Conservation (phyloP, 163 green algal genomes). For the Prototheca wickerhamii region DNA sequence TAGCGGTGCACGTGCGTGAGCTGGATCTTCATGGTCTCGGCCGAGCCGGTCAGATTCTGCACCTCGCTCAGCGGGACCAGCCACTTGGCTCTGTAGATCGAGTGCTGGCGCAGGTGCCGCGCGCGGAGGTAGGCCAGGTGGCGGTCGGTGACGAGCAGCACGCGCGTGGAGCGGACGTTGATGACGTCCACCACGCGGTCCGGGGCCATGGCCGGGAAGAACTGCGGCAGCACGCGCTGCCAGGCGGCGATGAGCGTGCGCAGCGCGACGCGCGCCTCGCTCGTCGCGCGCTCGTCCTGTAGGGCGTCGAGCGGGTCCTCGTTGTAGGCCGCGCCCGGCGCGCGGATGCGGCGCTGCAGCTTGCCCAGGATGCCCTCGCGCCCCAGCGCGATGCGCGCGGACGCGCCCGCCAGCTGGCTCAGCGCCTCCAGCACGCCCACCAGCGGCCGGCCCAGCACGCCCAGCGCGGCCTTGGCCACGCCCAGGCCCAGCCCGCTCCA, state of each 20-base stretch:
- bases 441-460: slow-evolving; percentile 48
- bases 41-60: slow-evolving; percentile 33
- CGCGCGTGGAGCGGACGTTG: slow-evolving; percentile 38
- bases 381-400: slow-evolving; percentile 63
- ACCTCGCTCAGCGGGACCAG: slow-evolving; percentile 31
- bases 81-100: slow-evolving; percentile 41
- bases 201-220: slow-evolving; percentile 39
- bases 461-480: slow-evolving; percentile 45
- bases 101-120: slow-evolving; percentile 20
- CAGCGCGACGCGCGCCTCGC: slow-evolving; percentile 13
- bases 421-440: slow-evolving; percentile 49
- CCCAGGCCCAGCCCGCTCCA: slow-evolving; percentile 43
- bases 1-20: slow-evolving; percentile 32
- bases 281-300: slow-evolving; percentile 12
- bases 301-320: slow-evolving; percentile 10
- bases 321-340: slow-evolving; percentile 43
- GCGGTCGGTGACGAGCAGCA: slow-evolving; percentile 58
- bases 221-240: slow-evolving; percentile 39
- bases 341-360: slow-evolving; percentile 46
- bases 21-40: slow-evolving; percentile 33
- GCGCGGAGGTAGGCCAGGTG: slow-evolving; percentile 61
- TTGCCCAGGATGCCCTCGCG: slow-evolving; percentile 66
- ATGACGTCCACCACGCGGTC: slow-evolving; percentile 57
- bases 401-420: slow-evolving; percentile 49
- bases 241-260: slow-evolving; percentile 38